These are phyloP conservation scores for Mytilinidion resinicola DNA, from an alignment of 495 filamentous ascomycete species.

Conservation along the genomic window DNA sequence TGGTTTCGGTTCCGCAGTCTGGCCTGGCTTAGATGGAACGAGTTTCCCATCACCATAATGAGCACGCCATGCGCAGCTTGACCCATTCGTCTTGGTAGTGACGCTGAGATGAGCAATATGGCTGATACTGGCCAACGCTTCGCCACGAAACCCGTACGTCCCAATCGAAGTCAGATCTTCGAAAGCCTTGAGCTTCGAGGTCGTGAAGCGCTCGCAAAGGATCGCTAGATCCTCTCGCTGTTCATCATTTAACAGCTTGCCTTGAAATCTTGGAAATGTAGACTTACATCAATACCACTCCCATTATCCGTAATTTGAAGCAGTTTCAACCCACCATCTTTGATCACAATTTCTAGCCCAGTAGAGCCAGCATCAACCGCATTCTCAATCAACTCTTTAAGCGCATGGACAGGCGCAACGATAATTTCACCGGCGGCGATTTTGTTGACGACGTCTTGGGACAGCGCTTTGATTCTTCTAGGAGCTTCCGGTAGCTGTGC, in stretches of 20 bases:
- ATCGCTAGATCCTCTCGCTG: conserved; percentile 76
- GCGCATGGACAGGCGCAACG: conserved; percentile 89
- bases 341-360: conserved; percentile 81
- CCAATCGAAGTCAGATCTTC: conserved; percentile 88
- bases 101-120: conserved; percentile 95
- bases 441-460: conserved; percentile 96
- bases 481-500: conserved; percentile 37
- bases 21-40: conserved; percentile 82
- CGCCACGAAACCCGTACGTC: conserved; percentile 96
- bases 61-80: conserved; percentile 82
- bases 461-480: conserved; percentile 78
- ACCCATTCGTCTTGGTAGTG: conserved; percentile 87
- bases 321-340: conserved; percentile 94
- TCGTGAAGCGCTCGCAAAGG: conserved; percentile 94
- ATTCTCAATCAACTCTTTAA: conserved; percentile 98
- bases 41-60: conserved; percentile 82
- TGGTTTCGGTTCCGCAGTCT: conserved; percentile 80
- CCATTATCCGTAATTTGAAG: conserved; percentile 98
- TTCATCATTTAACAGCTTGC: background rate
- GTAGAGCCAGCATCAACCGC: conserved; percentile 95
- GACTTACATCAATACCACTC: conserved; percentile 81
- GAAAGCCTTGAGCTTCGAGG: conserved; percentile 90
- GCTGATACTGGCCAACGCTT: conserved; percentile 96
- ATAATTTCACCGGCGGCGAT: conserved; percentile 99
- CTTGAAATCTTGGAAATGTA: background rate